Percentiles rank a stretch among this genome's conserved stretches.
phyloP scores from a whole-genome alignment of 2,329 filamentous ascomycete genomes.

The Atkinsonella hypoxylon region DNA sequence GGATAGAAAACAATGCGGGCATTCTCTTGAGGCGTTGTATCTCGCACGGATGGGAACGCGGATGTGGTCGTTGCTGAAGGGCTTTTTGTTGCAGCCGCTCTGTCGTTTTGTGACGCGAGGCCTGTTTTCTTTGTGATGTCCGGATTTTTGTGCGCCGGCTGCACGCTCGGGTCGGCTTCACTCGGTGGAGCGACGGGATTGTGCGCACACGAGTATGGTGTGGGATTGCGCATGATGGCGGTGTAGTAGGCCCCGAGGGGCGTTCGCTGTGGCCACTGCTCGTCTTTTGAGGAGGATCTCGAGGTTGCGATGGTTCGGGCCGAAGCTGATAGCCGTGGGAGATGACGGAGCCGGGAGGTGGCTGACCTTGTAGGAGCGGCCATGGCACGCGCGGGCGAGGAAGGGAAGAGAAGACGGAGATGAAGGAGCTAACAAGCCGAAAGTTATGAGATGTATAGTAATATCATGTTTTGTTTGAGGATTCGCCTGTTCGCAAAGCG shows the following conservation, averaged over 20 bases:
- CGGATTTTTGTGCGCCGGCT: slow-evolving; percentile 6
- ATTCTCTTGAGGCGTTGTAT: slow-evolving; percentile 36
- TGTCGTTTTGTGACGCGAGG: slow-evolving; percentile 3
- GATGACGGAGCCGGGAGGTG: slow-evolving; percentile 18
- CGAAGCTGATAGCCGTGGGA: slow-evolving; percentile 12
- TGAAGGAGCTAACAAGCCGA: background rate
- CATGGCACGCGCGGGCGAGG: too few relatives aligned
- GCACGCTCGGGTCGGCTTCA: slow-evolving; percentile 20
- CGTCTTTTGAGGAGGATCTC: slow-evolving; percentile 8
- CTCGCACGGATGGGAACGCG: slow-evolving; percentile 14
- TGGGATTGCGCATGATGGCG: slow-evolving; percentile 36
- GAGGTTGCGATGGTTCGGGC: slow-evolving; percentile 19
- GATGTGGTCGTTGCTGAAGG: slow-evolving; percentile 5
- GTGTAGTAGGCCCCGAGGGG: slow-evolving; percentile 50
- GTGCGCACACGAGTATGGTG: slow-evolving; percentile 23
- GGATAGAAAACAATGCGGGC: slow-evolving; percentile 71
- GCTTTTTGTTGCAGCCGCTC: slow-evolving; percentile 17
- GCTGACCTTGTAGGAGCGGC: slow-evolving; percentile 18
- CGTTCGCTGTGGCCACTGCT: slow-evolving; percentile 24
- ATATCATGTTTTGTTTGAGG: background rate
- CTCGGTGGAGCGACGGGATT: slow-evolving; percentile 34
- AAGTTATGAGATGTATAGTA: background rate
- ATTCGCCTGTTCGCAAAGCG: too few relatives aligned
- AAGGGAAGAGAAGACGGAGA: background rate
- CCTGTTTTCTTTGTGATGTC: background rate